A percentile compares a stretch with the other conserved stretches of the same genome.
phyloP scores from a whole-genome alignment of 495 filamentous ascomycete species.

The Rostrohypoxylon terebratum region DNA sequence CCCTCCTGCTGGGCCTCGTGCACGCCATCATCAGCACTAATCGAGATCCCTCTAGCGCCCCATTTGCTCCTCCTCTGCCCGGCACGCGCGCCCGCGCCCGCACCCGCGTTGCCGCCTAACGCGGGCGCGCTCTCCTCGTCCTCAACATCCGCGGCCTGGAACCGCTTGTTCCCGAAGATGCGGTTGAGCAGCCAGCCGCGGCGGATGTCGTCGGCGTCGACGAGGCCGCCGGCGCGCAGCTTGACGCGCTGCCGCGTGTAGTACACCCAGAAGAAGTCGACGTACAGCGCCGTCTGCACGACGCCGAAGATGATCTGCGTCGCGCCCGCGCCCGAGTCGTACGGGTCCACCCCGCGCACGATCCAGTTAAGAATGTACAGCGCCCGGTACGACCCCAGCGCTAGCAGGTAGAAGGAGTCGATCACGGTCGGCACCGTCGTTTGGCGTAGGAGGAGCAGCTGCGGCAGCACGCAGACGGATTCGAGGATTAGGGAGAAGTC shows the following conservation, averaged over 20 bases:
- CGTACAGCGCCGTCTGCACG: constrained; percentile 89
- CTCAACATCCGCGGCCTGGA: constrained; percentile 46
- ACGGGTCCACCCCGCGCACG: constrained; percentile 66
- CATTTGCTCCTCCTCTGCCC: constrained; percentile 65
- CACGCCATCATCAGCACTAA: constrained; percentile 82
- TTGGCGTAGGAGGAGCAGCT: constrained; percentile 90
- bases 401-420: constrained; percentile 91
- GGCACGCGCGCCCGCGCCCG: constrained; percentile 13
- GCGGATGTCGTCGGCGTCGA: constrained; percentile 90
- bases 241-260: constrained; percentile 93
- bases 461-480: constrained; percentile 88
- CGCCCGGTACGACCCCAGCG: constrained; percentile 88
- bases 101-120: constrained; percentile 41
- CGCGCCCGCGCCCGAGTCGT: constrained; percentile 72
- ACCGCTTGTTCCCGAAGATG: constrained; percentile 63
- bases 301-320: constrained; percentile 85
- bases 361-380: constrained; percentile 97
- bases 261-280: constrained; percentile 98
- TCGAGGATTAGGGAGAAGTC: constrained; percentile 91
- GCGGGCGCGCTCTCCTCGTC: constrained; percentile 64
- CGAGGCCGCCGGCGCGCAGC: constrained; percentile 87
- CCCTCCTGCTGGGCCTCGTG: constrained; percentile 60
- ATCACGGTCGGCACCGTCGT: constrained; percentile 96
- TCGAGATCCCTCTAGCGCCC: constrained; percentile 81
- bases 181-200: constrained; percentile 79